These are phyloP conservation scores for Perkinsus chesapeaki DNA, from an alignment of 169 alveolate genomes.

Conservation along the genomic window DNA sequence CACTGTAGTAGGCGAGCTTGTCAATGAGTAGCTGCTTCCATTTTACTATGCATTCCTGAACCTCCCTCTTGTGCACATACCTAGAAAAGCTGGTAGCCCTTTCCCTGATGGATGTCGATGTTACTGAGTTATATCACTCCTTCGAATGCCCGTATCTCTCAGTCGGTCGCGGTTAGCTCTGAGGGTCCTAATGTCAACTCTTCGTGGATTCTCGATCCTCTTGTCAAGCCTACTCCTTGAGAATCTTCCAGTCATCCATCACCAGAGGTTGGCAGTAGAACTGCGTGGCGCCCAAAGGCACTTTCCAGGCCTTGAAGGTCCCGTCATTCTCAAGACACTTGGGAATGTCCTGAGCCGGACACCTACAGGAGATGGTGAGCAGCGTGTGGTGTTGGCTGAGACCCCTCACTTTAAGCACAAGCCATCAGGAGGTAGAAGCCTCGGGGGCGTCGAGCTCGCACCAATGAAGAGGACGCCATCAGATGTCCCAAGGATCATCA, in stretches of 20 bases:
- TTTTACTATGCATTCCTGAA: neutral
- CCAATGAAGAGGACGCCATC: neutral
- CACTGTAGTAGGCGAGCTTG: neutral
- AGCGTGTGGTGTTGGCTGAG: no score
- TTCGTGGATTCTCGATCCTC: neutral
- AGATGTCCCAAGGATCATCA: neutral
- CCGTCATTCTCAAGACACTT: neutral
- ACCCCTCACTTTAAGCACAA: neutral
- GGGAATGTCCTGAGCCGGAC: neutral
- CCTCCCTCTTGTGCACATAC: neutral
- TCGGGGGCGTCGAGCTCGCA: neutral
- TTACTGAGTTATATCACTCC: neutral
- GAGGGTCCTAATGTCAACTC: neutral
- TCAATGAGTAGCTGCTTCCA: neutral
- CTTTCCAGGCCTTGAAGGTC: neutral
- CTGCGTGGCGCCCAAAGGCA: neutral
- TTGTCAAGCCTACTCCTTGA: neutral
- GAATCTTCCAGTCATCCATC: neutral
- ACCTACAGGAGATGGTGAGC: no score
- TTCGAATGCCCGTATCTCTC: neutral
- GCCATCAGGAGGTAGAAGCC: neutral
- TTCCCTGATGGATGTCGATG: no score
- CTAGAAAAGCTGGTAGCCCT: no score
- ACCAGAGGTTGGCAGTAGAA: neutral
- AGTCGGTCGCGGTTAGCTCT: neutral